Conservation (phyloP, 768 basidiomycete genomes). For the Leccinum olivaceopallidum region DNA sequence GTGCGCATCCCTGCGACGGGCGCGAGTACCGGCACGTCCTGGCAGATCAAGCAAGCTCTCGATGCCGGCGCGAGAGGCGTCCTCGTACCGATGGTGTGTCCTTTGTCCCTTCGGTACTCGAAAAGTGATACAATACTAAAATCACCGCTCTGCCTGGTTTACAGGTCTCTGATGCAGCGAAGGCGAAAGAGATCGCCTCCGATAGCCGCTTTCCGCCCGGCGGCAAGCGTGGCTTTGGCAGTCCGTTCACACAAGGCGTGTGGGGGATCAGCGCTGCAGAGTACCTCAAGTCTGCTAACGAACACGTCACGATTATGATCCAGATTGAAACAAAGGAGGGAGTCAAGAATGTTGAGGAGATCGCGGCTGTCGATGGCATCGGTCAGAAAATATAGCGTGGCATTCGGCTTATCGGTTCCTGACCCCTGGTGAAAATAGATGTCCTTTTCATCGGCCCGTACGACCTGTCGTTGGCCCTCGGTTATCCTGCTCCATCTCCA, state of each 20-base stretch:
- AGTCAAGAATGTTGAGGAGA: constrained; percentile 57
- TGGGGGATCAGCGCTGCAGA: constrained; percentile 56
- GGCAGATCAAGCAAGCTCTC: constrained; percentile 73
- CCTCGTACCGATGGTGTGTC: constrained; percentile 63
- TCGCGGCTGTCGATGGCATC: constrained; percentile 61
- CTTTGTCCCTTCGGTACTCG: neutral
- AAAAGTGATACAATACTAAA: neutral
- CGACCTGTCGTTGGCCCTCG: constrained; percentile 63
- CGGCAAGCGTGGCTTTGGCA: constrained; percentile 67
- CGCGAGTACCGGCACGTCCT: constrained; percentile 50
- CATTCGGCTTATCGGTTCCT: neutral
- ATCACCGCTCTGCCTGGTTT: too few species aligned
- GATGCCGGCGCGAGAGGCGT: constrained; percentile 68
- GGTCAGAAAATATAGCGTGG: constrained; percentile 37
- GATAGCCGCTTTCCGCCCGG: constrained; percentile 63
- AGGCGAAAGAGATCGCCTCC: constrained; percentile 55
- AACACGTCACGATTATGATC: constrained; percentile 54
- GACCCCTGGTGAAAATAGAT: constrained; percentile 31
- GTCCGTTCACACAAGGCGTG: constrained; percentile 56
- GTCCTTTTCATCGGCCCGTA: constrained; percentile 67
- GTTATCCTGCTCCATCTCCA: constrained; percentile 59
- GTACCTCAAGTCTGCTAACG: constrained; percentile 57
- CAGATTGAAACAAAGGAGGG: constrained; percentile 69
- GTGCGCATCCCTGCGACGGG: constrained; percentile 69
- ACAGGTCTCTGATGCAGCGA: constrained; percentile 53